phyloP scores from a whole-genome alignment of 306 rosid species.

The Cucurbita moschata region DNA sequence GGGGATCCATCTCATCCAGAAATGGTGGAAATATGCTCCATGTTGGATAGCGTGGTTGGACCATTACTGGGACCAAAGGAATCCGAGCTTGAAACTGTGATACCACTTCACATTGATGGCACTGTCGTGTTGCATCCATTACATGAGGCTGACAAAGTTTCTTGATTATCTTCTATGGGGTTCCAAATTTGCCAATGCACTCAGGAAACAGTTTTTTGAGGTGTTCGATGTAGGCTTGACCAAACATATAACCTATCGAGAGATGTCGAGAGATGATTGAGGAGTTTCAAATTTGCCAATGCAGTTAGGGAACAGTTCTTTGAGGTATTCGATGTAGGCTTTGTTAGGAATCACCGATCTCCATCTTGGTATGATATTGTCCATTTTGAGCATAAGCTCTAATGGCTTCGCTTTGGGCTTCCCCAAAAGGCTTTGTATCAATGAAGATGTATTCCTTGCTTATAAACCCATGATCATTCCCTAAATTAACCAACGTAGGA shows the following conservation, averaged over 20 bases:
- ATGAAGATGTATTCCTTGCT: too few species aligned
- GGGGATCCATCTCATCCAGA: constrained; percentile 21
- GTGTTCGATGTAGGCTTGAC: neutral
- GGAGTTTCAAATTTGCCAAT: neutral
- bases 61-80: constrained; percentile 10
- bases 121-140: neutral
- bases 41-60: constrained; percentile 6
- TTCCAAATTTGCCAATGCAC: neutral
- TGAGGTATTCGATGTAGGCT: neutral
- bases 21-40: constrained; percentile 4
- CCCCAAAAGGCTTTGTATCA: too few species aligned
- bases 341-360: too few species aligned
- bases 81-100: neutral
- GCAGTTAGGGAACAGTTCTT: neutral
- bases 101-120: neutral
- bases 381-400: too few species aligned
- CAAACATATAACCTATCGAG: neutral
- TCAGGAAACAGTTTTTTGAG: too few species aligned
- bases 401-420: too few species aligned
- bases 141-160: neutral
- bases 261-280: neutral
- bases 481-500: too few species aligned
- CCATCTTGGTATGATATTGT: too few species aligned
- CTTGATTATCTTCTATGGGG: neutral
- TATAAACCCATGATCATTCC: too few species aligned